phyloP scores from a whole-genome alignment of 1,284 basidiomycete genomes.

The Leccinum solheimii region DNA sequence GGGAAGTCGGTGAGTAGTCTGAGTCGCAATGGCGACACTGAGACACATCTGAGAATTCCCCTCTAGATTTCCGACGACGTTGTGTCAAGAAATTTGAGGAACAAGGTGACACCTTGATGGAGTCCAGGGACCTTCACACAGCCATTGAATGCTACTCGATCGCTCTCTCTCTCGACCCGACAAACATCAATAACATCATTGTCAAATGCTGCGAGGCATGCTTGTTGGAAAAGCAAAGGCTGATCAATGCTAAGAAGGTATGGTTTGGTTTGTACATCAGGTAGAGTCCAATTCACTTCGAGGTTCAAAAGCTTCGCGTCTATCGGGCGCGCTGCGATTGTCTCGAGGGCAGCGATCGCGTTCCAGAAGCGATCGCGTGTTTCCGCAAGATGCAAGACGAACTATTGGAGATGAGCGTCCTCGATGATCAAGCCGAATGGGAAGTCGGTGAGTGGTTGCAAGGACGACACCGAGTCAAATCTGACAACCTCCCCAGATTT shows the following conservation, averaged over 20 bases:
- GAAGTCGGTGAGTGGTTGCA: background rate
- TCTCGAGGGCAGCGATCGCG: too few relatives aligned
- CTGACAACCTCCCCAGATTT: background rate
- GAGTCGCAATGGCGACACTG: background rate
- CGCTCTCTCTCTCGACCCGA: background rate
- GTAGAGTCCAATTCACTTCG: background rate
- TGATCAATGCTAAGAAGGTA: background rate
- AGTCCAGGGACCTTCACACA: background rate
- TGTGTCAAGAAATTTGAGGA: background rate
- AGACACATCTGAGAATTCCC: background rate
- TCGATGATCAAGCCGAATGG: background rate
- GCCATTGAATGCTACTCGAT: background rate
- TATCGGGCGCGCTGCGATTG: too few relatives aligned
- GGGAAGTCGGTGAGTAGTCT: background rate
- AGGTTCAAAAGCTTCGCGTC: background rate
- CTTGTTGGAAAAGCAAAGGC: background rate
- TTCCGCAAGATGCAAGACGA: background rate
- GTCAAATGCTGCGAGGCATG: background rate
- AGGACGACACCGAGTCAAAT: too few relatives aligned
- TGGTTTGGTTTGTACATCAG: background rate
- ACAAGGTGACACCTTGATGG: background rate
- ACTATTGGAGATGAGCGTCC: background rate
- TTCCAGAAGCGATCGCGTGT: too few relatives aligned
- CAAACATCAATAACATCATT: background rate
- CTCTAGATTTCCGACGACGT: background rate